Evolutionary conservation across 2,329 filamentous ascomycete genomes (phyloP).

Genomic region (Alternaria rosae): DNA sequence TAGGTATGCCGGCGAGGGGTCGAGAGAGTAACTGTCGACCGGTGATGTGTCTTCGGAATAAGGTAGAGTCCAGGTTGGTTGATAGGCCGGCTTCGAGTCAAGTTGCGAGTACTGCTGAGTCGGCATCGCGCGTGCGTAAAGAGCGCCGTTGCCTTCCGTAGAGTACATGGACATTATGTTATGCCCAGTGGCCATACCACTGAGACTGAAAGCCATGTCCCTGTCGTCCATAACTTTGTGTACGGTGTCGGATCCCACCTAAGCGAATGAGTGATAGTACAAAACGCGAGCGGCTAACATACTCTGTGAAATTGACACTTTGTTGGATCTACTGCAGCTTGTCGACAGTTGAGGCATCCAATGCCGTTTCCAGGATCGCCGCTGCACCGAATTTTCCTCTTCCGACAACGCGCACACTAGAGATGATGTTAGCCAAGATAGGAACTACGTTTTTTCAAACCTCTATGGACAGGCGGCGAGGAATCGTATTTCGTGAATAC

Average conservation of each 20-base stretch:
- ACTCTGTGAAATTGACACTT: constrained; percentile 84
- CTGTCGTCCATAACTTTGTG: constrained; percentile 33
- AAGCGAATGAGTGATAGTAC: constrained; percentile 12
- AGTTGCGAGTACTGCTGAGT: constrained; percentile 25
- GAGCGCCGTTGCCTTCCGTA: neutral
- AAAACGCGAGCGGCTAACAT: constrained; percentile 1
- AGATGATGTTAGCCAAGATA: constrained; percentile 1
- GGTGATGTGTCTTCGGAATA: constrained; percentile 41
- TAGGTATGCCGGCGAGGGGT: constrained; percentile 30
- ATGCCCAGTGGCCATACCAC: constrained; percentile 26
- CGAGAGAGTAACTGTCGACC: constrained; percentile 36
- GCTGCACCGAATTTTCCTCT: constrained; percentile 94
- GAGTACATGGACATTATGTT: constrained; percentile 35
- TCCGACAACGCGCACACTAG: constrained; percentile 87
- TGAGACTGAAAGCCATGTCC: constrained; percentile 25
- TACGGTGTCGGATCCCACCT: constrained; percentile 45
- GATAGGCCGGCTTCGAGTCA: constrained; percentile 30
- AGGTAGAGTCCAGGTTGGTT: constrained; percentile 32
- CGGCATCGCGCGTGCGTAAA: constrained; percentile 24
- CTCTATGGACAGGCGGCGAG: no score
- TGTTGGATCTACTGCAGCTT: constrained; percentile 67
- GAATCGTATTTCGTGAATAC: neutral
- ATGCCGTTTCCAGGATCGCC: constrained; percentile 79
- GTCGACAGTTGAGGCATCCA: constrained; percentile 84
- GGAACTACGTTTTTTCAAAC: no score